Base-by-base conservation (phyloP, 2,329 filamentous ascomycete species). In the Colletotrichum sidae region DNA sequence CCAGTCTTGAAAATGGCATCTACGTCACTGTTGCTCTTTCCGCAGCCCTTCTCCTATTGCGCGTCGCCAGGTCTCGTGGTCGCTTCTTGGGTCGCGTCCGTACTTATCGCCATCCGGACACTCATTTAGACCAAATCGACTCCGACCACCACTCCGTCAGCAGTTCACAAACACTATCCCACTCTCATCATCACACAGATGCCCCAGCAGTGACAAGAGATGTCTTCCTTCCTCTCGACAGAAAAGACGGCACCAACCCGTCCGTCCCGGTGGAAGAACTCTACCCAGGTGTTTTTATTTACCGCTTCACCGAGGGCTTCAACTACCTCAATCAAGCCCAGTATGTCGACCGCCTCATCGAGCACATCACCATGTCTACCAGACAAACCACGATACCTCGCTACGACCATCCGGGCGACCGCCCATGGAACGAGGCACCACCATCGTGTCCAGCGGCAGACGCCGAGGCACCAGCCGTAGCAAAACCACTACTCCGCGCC, bases 371-470 rank as follows among this genome's bases (percentile, higher is more conserved):
- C 65, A 71, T 75, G 3, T 74, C 77, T n/a, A 86, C 82, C 0
- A 73, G 72, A 1, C 76, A 75, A 5, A 80, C 79, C 1, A 50
- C 45, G 8, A 45, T 17, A 1, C 55, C 65, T 7, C 54, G 38
- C 33, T 67, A 67, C 33, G 64, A 67, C 0, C 64, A 67, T 17
- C 64, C 53, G 7, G 61, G 56, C 4, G 64, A 88, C 62, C 80
- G 84, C 0, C 82, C 85, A 0, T 88, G 86, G 86, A 86, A 86
- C 69, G 83, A 87, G 59, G 76, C 80, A 60, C 46, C 82, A 76
- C 54, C 74, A 70, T 3, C 42, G 4, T 25, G 46, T 4, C 8
- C 25, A 0, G 54, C 41, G 11, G 37, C 56, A 33, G 65, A 45
- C 10, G 17, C 33, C 1, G 56, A 54, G 9, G 17, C 52, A 6